Evolutionary conservation across 2,329 filamentous ascomycete species (phyloP).

Genomic region (Colletotrichum truncatum): DNA sequence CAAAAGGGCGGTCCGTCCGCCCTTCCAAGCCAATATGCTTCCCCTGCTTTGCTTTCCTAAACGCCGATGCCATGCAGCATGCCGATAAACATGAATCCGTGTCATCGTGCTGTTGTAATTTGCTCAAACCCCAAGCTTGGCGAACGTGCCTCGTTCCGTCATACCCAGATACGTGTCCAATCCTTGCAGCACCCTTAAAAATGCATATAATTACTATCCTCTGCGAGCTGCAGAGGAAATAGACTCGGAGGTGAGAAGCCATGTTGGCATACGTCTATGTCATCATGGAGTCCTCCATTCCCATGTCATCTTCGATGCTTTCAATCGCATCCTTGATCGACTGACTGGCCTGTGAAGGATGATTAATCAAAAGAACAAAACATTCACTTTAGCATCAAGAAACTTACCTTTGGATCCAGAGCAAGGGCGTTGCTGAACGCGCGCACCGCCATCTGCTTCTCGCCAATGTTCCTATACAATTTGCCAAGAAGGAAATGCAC

Average conservation of each 20-base stretch:
- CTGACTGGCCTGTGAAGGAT: slow-evolving; percentile 75
- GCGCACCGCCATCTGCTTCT: slow-evolving; percentile 83
- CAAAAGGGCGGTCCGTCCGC: slow-evolving; percentile 7
- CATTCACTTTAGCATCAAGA: neutral
- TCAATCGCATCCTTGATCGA: slow-evolving; percentile 98
- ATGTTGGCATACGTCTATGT: slow-evolving; percentile 47
- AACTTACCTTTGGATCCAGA: slow-evolving; percentile 91
- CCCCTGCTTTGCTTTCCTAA: slow-evolving; percentile 30
- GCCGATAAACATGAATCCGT: slow-evolving; percentile 29
- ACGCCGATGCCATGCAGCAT: slow-evolving; percentile 48
- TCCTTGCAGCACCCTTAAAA: slow-evolving; percentile 11
- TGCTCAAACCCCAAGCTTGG: slow-evolving; percentile 18
- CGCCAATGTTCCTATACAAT: slow-evolving; percentile 77
- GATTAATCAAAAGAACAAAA: slow-evolving; percentile 24
- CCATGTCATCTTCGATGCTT: slow-evolving; percentile 82
- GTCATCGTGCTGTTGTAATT: slow-evolving; percentile 29
- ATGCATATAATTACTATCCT: slow-evolving; percentile 5
- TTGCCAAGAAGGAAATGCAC: slow-evolving; percentile 95
- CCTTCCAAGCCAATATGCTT: slow-evolving; percentile 27
- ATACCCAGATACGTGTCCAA: slow-evolving; percentile 1
- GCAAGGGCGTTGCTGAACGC: slow-evolving; percentile 96
- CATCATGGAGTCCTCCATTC: slow-evolving; percentile 74
- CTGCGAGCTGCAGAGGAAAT: neutral
- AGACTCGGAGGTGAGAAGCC: neutral
- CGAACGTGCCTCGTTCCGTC: slow-evolving; percentile 20